Conservation (phyloP, 179 eudicot species). For the Amaranthus tricolor region DNA sequence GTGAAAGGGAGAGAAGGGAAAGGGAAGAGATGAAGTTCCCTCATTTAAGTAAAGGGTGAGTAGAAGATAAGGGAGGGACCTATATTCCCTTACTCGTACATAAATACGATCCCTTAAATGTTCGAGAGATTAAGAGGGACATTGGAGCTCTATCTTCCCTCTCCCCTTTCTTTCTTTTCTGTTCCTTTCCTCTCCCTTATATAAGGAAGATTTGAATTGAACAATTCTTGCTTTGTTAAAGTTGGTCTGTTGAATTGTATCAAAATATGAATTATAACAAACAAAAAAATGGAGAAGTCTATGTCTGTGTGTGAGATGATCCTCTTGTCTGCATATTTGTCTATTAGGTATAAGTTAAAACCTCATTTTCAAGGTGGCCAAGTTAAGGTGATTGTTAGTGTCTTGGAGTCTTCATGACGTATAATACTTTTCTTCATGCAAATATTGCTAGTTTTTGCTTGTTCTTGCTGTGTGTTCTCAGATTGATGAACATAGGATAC, state of each 20-base stretch:
- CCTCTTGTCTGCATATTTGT: neutral
- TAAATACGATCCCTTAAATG: too few relatives aligned
- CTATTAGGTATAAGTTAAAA: neutral
- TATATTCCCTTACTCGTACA: too few relatives aligned
- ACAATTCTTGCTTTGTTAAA: neutral
- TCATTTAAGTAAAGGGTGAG: too few relatives aligned
- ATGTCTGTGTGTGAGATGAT: neutral
- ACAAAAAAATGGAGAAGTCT: neutral
- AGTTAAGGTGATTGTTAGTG: neutral
- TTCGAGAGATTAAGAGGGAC: neutral
- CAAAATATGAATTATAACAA: neutral
- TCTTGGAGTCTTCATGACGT: neutral
- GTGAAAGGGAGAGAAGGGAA: too few relatives aligned
- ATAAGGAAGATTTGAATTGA: too few relatives aligned
- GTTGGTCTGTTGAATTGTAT: neutral
- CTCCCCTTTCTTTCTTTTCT: neutral
- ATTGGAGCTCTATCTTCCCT: neutral
- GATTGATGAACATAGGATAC: neutral
- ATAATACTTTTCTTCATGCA: neutral
- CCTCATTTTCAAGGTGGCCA: neutral
- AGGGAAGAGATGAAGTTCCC: too few relatives aligned
- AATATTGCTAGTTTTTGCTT: slow-evolving; percentile 3
- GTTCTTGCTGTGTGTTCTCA: neutral
- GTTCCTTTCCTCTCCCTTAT: too few relatives aligned
- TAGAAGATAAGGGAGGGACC: too few relatives aligned